Base-by-base conservation (phyloP, 345 rosid species). In the Theobroma cacao region DNA sequence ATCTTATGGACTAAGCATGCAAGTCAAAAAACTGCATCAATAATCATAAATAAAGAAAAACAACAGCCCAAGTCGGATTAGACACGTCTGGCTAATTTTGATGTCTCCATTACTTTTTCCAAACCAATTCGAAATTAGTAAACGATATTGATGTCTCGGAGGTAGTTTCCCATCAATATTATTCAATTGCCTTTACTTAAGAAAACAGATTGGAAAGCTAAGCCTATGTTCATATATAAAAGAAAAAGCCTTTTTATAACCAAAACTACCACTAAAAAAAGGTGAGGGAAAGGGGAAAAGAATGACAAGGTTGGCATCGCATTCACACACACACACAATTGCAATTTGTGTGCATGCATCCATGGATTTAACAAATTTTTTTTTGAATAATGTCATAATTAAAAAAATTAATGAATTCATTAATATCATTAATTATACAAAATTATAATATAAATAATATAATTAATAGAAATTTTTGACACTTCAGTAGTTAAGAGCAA, bases 151-250 rank as follows among this genome's bases (percentile, higher is more conserved):
- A 2, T 22, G 28, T 13, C 34, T 61, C 66, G 8, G 7, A 15
- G 66, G 66, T 14, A 30, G 40, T 31, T 61, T 61, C 66, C 66
- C n/a, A 6, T 30, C 20, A 31, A 15, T 30, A 30, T 61, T 24
- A 2, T 61, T 14, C 3, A 30, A 61, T 5, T 30, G 66, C 66
- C 5, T 61, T 61, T 30, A 15, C 40, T 30, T 61, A 1, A 60
- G n/a, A 30, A 30, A 61, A 61, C 66, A 61, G 66, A 61, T 30
- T 61, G 66, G 66, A 61, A 61, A 61, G 38, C 36, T n/a, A 30
- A 31, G 40, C 8, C 40, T 15, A 5, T 30, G 1, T 61, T 61
- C n/a, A 31, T 61, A 61, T 8, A 53, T 8, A 41, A 10, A 41
- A 1, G 4, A 56, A 8, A 24, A 26, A 28, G 18, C 3, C 3